phyloP scores from a whole-genome alignment of 495 filamentous ascomycete species.

The Apiosordaria backusii region DNA sequence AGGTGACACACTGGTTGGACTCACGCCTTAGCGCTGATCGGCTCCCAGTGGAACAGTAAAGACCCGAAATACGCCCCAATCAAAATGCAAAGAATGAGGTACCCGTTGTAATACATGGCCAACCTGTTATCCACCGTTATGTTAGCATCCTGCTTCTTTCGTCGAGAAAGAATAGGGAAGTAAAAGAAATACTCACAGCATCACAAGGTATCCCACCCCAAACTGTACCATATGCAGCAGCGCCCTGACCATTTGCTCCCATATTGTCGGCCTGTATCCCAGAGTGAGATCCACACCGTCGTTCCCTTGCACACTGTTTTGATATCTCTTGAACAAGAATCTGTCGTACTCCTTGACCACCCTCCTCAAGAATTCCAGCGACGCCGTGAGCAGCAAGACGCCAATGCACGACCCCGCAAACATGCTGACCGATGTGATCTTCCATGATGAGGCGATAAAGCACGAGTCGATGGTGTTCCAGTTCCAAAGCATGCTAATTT shows the following conservation, averaged over 20 bases:
- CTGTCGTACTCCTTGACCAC: constrained; percentile 55
- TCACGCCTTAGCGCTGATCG: background rate
- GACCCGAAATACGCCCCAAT: constrained; percentile 61
- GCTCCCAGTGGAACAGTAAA: constrained; percentile 60
- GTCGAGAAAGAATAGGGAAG: too few relatives aligned
- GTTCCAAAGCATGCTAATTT: constrained; percentile 63
- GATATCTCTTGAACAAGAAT: constrained; percentile 40
- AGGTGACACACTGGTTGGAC: background rate
- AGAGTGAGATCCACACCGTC: background rate
- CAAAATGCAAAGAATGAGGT: constrained; percentile 63
- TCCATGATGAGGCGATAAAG: constrained; percentile 63
- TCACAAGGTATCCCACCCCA: constrained; percentile 62
- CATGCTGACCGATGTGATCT: constrained; percentile 55
- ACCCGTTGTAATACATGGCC: constrained; percentile 66
- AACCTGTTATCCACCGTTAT: constrained; percentile 14
- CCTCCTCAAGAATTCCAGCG: constrained; percentile 59
- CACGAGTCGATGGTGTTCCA: constrained; percentile 66
- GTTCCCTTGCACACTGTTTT: background rate
- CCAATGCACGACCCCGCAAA: constrained; percentile 68
- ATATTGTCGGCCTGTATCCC: constrained; percentile 43
- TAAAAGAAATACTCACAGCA: constrained; percentile 41
- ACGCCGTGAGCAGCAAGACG: constrained; percentile 56
- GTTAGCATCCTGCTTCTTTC: background rate
- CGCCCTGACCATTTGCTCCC: constrained; percentile 58
- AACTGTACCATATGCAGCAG: constrained; percentile 61